Evolutionary conservation across 148 eudicot genomes (phyloP).

Genomic region (Amaranthus palmeri): DNA sequence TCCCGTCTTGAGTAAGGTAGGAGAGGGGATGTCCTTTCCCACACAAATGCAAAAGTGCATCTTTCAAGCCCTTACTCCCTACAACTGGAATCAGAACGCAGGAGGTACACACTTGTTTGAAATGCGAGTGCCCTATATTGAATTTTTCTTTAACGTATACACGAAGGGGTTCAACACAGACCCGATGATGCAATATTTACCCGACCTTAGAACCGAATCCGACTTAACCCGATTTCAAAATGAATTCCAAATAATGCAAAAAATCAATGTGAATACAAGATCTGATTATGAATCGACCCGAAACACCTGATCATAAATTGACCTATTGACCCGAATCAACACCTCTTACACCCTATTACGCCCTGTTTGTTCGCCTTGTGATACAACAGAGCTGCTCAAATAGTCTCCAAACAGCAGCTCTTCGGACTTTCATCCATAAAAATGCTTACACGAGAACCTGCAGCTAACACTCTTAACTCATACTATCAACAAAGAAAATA

Average conservation of each 20-base stretch:
- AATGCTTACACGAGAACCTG: too few species aligned
- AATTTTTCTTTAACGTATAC: too few species aligned
- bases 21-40: background rate
- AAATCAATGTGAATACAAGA: too few species aligned
- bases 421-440: background rate
- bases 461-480: background rate
- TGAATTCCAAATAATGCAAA: too few species aligned
- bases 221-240: too few species aligned
- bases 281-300: too few species aligned
- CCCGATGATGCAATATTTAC: too few species aligned
- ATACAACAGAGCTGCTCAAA: background rate
- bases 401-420: background rate
- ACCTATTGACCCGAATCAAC: too few species aligned
- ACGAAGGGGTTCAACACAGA: too few species aligned
- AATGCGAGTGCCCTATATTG: background rate
- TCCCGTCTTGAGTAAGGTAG: background rate
- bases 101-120: background rate
- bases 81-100: background rate
- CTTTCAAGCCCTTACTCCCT: constrained; percentile 1
- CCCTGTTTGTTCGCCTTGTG: background rate
- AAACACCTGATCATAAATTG: too few species aligned
- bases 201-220: too few species aligned
- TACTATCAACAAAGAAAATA: background rate
- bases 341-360: too few species aligned
- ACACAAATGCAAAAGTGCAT: background rate